A percentile compares a stretch with the other conserved stretches of the same genome.
Conservation (phyloP, 805 yeast genomes). For the Candida manassasensis region DNA sequence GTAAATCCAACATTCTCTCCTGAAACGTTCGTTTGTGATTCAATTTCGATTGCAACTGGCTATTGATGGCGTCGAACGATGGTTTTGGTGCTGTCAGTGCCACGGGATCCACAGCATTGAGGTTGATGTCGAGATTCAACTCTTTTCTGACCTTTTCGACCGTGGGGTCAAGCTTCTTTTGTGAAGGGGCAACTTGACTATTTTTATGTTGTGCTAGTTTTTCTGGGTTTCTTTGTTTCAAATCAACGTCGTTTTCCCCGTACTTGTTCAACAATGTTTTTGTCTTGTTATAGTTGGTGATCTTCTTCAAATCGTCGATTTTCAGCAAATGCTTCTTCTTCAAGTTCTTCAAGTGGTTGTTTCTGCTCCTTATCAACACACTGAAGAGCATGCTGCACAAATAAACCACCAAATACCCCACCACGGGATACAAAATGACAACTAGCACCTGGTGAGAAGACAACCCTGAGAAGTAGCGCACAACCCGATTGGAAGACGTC, state of each 20-base stretch:
- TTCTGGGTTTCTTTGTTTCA: not conserved
- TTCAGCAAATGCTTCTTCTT: constrained; percentile 46
- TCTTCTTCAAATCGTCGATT: constrained; percentile 62
- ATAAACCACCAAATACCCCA: constrained; percentile 13
- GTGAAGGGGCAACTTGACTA: not conserved
- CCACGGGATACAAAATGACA: constrained; percentile 22
- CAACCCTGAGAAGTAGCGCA: constrained; percentile 23
- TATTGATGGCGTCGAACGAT: constrained; percentile 1
- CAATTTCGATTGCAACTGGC: not conserved
- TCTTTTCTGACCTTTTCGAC: constrained; percentile 4
- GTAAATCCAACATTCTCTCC: constrained; percentile 34
- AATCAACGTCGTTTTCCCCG: constrained; percentile 12
- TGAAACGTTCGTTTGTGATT: constrained; percentile 20
- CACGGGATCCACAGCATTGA: not conserved
- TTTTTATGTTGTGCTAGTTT: constrained; percentile 1
- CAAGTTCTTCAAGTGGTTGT: constrained; percentile 21
- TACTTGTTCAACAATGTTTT: constrained; percentile 66
- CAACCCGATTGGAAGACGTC: constrained; percentile 13
- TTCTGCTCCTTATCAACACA: constrained; percentile 18
- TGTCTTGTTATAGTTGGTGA: constrained; percentile 73
- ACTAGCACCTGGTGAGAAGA: constrained; percentile 14
- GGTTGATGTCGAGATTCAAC: constrained; percentile 7
- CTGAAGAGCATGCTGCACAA: constrained; percentile 14
- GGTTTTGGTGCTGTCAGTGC: not conserved
- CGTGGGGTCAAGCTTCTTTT: not conserved